Percentiles rank a stretch among this genome's conserved stretches.
Conservation (phyloP, 768 basidiomycete genomes). For the Macrolepiota dolichaula region DNA sequence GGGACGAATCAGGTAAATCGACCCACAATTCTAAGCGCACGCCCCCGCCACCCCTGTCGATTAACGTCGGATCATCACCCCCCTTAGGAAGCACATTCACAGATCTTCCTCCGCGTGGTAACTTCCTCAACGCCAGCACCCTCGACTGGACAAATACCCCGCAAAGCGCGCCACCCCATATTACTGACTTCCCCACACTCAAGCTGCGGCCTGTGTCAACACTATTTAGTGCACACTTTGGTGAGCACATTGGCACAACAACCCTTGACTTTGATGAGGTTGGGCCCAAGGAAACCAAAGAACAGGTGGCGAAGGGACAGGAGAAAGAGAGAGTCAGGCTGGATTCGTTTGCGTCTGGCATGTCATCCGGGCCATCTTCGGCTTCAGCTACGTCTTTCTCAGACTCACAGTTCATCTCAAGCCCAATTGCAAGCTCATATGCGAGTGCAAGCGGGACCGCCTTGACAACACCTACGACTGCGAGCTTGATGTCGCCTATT, state of each 20-base stretch:
- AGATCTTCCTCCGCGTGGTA: constrained; percentile 23
- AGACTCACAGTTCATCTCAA: background rate
- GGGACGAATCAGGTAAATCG: background rate
- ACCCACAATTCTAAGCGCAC: constrained; percentile 29
- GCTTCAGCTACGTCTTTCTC: constrained; percentile 4
- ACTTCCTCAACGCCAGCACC: constrained; percentile 13
- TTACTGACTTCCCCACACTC: constrained; percentile 61
- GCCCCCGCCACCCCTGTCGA: constrained; percentile 36
- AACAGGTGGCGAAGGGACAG: constrained; percentile 8
- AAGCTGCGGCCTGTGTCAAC: constrained; percentile 75
- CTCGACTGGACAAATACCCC: constrained; percentile 30
- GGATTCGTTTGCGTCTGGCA: constrained; percentile 7
- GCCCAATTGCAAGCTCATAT: background rate
- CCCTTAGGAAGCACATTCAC: constrained; percentile 19
- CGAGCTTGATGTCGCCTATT: constrained; percentile 18
- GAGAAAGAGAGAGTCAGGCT: constrained; percentile 48
- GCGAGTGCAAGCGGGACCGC: constrained; percentile 16
- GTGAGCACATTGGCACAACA: constrained; percentile 37
- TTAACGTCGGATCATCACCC: constrained; percentile 29
- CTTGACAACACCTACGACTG: constrained; percentile 10
- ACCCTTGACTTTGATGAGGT: constrained; percentile 12
- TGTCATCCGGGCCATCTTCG: constrained; percentile 6
- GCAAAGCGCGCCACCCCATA: constrained; percentile 64
- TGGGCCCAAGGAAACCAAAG: constrained; percentile 8
- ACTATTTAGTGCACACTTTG: constrained; percentile 70